Evolutionary conservation across 225 moss, liverwort and hornwort genomes (phyloP).

Genomic region (Lunularia cruciata): DNA sequence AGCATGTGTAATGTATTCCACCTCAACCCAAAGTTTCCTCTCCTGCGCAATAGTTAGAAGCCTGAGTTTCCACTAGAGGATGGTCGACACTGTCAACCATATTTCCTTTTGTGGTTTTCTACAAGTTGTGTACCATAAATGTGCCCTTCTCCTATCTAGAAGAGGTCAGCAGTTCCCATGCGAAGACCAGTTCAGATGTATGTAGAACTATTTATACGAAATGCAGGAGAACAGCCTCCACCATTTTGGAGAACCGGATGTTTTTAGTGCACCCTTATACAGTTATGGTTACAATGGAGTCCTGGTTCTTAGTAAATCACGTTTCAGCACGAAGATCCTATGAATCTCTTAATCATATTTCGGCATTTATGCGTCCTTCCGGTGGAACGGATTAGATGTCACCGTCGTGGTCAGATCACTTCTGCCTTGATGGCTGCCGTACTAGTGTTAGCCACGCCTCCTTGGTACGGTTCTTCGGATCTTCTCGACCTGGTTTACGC

Average conservation of each 20-base stretch:
- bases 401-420: too few species aligned
- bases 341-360: too few species aligned
- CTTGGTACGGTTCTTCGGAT: too few species aligned
- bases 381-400: too few species aligned
- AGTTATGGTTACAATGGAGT: too few species aligned
- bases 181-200: not conserved
- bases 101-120: not conserved
- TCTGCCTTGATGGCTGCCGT: too few species aligned
- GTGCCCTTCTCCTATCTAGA: not conserved
- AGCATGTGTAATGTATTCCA: slow-evolving; percentile 1
- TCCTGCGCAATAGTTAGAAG: slow-evolving; percentile 3
- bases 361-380: too few species aligned
- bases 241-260: slow-evolving; percentile 4
- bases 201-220: not conserved
- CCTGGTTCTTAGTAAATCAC: too few species aligned
- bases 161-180: not conserved
- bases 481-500: too few species aligned
- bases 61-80: not conserved
- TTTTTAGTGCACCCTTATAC: not conserved
- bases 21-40: not conserved
- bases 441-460: too few species aligned
- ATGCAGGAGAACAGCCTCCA: not conserved
- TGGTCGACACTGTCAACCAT: not conserved
- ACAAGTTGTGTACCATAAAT: not conserved
- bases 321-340: too few species aligned